A percentile compares a stretch with the other conserved stretches of the same genome.
Evolutionary conservation across 1,284 basidiomycete species (phyloP).

Genomic region (Pseudozyma sp.): DNA sequence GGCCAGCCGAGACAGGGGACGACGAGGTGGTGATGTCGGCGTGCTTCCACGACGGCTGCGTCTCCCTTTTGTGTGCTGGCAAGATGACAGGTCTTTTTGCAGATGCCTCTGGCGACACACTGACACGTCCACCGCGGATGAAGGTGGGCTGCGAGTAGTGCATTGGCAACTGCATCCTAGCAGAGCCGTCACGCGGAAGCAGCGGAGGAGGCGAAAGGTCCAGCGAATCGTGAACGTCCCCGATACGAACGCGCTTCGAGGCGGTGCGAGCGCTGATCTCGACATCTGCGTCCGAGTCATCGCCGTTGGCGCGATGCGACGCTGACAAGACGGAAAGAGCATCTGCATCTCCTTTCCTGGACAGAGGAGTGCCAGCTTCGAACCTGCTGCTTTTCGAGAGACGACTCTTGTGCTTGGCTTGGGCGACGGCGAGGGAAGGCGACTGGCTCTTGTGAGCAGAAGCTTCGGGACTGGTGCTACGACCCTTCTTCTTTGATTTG

Average conservation of each 20-base stretch:
- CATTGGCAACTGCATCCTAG: constrained; percentile 35
- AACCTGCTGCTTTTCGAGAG: constrained; percentile 21
- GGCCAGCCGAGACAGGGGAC: constrained; percentile 34
- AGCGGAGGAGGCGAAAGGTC: constrained; percentile 48
- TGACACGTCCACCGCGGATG: constrained; percentile 46
- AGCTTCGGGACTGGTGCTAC: constrained; percentile 39
- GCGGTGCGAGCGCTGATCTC: constrained; percentile 1
- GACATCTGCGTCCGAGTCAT: constrained; percentile 40
- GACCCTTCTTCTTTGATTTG: constrained; percentile 46
- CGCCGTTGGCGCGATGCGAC: constrained; percentile 1
- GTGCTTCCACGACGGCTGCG: constrained; percentile 15
- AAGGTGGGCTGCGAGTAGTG: constrained; percentile 49
- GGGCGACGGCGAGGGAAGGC: constrained; percentile 11
- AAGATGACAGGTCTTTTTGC: constrained; percentile 33
- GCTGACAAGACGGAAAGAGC: not conserved
- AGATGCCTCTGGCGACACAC: constrained; percentile 43
- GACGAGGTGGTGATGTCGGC: constrained; percentile 28
- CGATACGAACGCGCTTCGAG: constrained; percentile 29
- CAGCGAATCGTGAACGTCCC: constrained; percentile 20
- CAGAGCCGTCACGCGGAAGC: constrained; percentile 43
- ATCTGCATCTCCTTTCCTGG: constrained; percentile 12
- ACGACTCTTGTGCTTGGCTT: constrained; percentile 29
- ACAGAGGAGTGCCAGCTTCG: constrained; percentile 10
- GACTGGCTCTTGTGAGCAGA: constrained; percentile 19
- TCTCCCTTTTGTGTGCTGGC: constrained; percentile 12